These are phyloP conservation scores for Nannizzia gypsea DNA, from an alignment of 2,329 filamentous ascomycete species.

Conservation along the genomic window DNA sequence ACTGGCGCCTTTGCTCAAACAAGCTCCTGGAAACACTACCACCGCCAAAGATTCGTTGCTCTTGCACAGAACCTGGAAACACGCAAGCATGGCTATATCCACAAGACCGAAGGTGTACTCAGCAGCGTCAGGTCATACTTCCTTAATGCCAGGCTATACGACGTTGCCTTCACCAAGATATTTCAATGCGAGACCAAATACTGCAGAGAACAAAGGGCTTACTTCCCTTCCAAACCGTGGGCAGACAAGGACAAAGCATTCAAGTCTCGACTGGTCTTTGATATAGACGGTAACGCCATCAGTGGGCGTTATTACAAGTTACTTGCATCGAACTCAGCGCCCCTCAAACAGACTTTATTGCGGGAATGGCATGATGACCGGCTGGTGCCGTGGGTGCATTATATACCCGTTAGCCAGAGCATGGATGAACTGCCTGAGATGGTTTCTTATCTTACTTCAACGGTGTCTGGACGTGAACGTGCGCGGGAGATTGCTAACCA, in stretches of 20 bases:
- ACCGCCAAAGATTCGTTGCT: slow-evolving; percentile 16
- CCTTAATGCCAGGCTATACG: slow-evolving; percentile 11
- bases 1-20: slow-evolving; percentile 35
- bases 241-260: slow-evolving; percentile 13
- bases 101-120: not conserved
- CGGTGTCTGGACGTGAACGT: slow-evolving; percentile 9
- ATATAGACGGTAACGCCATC: slow-evolving; percentile 19
- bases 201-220: slow-evolving; percentile 12
- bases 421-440: slow-evolving; percentile 17
- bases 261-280: slow-evolving; percentile 14
- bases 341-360: slow-evolving; percentile 17
- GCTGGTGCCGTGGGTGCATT: slow-evolving; percentile 18
- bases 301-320: slow-evolving; percentile 18
- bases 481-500: slow-evolving; percentile 14
- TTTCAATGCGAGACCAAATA: slow-evolving; percentile 12
- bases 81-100: slow-evolving; percentile 7
- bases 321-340: slow-evolving; percentile 14
- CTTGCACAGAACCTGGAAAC: slow-evolving; percentile 13
- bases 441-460: slow-evolving; percentile 15
- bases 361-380: slow-evolving; percentile 21
- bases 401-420: slow-evolving; percentile 17
- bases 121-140: slow-evolving; percentile 7
- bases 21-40: slow-evolving; percentile 12
- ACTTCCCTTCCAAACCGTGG: slow-evolving; percentile 13
- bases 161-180: slow-evolving; percentile 15